Evolutionary conservation across 2,329 filamentous ascomycete genomes (phyloP), one percentile per base, ranked within the genome.

Genomic region (Raffaelea albimanens): DNA sequence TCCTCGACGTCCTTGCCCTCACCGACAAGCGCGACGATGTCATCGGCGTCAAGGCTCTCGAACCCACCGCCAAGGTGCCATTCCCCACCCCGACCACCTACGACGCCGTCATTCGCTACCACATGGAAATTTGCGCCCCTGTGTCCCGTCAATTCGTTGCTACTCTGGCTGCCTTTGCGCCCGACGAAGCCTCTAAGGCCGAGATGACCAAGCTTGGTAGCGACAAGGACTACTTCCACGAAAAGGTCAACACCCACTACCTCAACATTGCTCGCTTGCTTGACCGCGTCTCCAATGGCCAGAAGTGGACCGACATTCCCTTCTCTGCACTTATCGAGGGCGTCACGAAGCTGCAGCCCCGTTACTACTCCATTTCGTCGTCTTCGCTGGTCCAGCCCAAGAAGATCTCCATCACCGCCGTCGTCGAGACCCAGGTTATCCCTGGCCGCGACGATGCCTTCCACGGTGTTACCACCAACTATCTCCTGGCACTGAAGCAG

Each of bases 341-440:
- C 55, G 68, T 98, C 52, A 87, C 83, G 68, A 97, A 96, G 73
- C 81, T 98, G 49, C 93, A 98, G 67, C 91, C 93, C 36, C 87
- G 93, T 44, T 98, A 97, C 75, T 98, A 98, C 73, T 98, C 94
- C 44, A 98, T 98, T 65, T 98, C 93, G 2, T 98, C 94, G 1
- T 97, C 93, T 1, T 96, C 93, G 7, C 66, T 89, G 9, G 90
- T 95, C 16, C 90, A 98, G 63, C 90, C 93, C 63, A 83, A 95
- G 68, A 91, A 89, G 71, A 89, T 98, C 56, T 87, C 93, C 51
- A 85, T 98, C 59, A 98, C 93, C 16, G 91, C 91, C 49, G 85
- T 97, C 38, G 91, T 98, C 50, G 93, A 97, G 65, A 87, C 83
- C 13, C 77, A 89, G 57, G 69, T 79, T 50, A 78, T 95, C 54